Percentiles rank a stretch among this genome's conserved stretches.
phyloP scores from a whole-genome alignment of 768 basidiomycete species.

The Auriculariales sp. region DNA sequence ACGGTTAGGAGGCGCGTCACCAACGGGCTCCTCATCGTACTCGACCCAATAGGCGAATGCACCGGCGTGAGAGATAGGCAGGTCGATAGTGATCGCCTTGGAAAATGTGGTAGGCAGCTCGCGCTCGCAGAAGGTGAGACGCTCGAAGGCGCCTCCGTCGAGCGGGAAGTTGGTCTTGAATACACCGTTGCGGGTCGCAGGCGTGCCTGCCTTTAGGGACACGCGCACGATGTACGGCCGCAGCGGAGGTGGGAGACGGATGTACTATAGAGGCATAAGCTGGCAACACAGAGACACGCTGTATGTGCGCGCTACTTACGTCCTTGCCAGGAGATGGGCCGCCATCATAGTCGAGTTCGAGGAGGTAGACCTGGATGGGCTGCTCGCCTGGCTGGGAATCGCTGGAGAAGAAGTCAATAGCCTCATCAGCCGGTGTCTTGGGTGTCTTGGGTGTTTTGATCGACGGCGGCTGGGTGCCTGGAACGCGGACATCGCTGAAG shows the following conservation, averaged over 20 bases:
- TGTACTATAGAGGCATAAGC: slow-evolving; percentile 44
- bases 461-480: neutral
- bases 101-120: slow-evolving; percentile 72
- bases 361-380: slow-evolving; percentile 73
- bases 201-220: slow-evolving; percentile 81
- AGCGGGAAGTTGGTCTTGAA: slow-evolving; percentile 96
- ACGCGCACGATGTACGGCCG: slow-evolving; percentile 84
- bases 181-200: slow-evolving; percentile 77
- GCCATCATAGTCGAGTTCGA: slow-evolving; percentile 78
- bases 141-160: slow-evolving; percentile 74
- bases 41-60: slow-evolving; percentile 94
- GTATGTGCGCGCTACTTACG: slow-evolving; percentile 19
- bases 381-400: slow-evolving; percentile 33
- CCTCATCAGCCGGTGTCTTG: slow-evolving; percentile 88
- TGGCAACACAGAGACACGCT: neutral
- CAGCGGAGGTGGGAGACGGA: slow-evolving; percentile 86
- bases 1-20: slow-evolving; percentile 38
- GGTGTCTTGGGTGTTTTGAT: slow-evolving; percentile 35
- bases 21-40: slow-evolving; percentile 42
- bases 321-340: slow-evolving; percentile 80
- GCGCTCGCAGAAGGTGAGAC: slow-evolving; percentile 59
- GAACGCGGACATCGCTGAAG: neutral
- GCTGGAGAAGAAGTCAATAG: slow-evolving; percentile 73
- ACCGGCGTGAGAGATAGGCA: slow-evolving; percentile 93
- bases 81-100: slow-evolving; percentile 84